Evolutionary conservation across 2,329 filamentous ascomycete species (phyloP), one percentile per base, ranked within the genome.

Genomic region (Exserohilum rostratum): DNA sequence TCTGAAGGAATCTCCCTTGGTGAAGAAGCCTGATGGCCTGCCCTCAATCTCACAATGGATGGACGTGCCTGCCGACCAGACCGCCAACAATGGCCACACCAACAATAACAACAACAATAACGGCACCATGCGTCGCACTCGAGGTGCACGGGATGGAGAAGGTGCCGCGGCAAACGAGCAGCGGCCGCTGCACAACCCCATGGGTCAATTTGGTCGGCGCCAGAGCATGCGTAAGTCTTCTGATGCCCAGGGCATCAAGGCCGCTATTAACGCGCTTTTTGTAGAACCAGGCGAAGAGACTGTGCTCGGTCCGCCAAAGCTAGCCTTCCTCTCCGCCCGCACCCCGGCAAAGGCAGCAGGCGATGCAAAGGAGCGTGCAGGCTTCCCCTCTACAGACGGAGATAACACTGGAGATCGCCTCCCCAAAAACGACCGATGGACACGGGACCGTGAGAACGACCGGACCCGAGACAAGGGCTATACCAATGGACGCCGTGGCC

Each of bases 11-110:
- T 97, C 93, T 61, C 92, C 92, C 62, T 82, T 96, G 75, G 92
- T 92, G 70, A 80, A 84, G 66, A 96, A 90, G 77, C 93, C 93
- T 42, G 80, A 88, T 60, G 85, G 83, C 61, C 83, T 97, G 40
- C 93, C 92, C 62, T 89, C 91, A 22, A 85, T 89, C 60, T 91
- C 96, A 79, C 91, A 96, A 81, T 98, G 93, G 93, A 96, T 97
- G 91, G 92, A 93, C 90, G 96, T 67, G 39, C 64, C 69, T 17
- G 54, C 62, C 22, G 72, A 74, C 20, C 66, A 69, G 30, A 67
- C 39, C 33, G 54, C 52, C 50, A 66, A 56, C 52, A 69, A 66
- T 61, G 67, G 57, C 55, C 65, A 63, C 39, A 45, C 60, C 44
- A 66, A 57, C 40, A 65, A 53, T 44, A 68, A 65, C 58, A 67